Conservation (phyloP, 768 basidiomycete genomes). For the Albatrellus ellisii region DNA sequence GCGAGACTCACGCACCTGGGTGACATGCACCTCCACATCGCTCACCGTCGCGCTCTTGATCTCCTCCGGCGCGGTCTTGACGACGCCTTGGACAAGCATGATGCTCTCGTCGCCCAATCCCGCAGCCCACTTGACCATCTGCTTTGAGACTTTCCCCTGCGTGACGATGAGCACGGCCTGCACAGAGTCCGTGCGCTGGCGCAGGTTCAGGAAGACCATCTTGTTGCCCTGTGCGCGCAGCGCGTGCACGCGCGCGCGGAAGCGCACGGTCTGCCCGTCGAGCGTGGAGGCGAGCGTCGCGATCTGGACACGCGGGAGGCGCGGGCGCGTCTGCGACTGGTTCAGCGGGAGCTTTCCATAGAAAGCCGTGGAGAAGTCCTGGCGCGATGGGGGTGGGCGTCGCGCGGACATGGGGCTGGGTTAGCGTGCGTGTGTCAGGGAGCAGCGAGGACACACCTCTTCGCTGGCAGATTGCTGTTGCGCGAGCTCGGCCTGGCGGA, state of each 20-base stretch:
- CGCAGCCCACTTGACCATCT: conserved; percentile 92
- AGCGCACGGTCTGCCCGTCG: conserved; percentile 62
- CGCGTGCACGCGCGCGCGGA: conserved; percentile 87
- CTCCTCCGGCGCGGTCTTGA: conserved; percentile 65
- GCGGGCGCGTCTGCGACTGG: conserved; percentile 74
- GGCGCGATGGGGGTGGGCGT: conserved; percentile 4
- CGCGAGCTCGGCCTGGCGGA: conserved; percentile 63
- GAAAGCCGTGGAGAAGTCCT: conserved; percentile 69
- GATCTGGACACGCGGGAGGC: conserved; percentile 51
- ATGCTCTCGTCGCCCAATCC: conserved; percentile 76
- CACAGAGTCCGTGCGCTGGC: conserved; percentile 77
- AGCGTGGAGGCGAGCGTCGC: conserved; percentile 42
- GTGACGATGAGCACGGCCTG: conserved; percentile 72
- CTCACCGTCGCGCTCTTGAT: conserved; percentile 86
- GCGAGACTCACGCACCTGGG: conserved; percentile 36
- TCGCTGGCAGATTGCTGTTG: conserved; percentile 54
- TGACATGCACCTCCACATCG: conserved; percentile 79
- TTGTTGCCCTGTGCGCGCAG: conserved; percentile 88
- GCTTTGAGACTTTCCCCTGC: conserved; percentile 76
- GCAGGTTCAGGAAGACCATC: conserved; percentile 88
- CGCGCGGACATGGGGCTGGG: neutral
- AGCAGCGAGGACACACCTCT: conserved; percentile 27
- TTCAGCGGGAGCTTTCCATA: conserved; percentile 87
- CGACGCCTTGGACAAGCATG: conserved; percentile 76
- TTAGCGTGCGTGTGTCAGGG: too few species aligned